Base-by-base conservation (phyloP, 2,329 filamentous ascomycete genomes). In the Mariannaea sp. region DNA sequence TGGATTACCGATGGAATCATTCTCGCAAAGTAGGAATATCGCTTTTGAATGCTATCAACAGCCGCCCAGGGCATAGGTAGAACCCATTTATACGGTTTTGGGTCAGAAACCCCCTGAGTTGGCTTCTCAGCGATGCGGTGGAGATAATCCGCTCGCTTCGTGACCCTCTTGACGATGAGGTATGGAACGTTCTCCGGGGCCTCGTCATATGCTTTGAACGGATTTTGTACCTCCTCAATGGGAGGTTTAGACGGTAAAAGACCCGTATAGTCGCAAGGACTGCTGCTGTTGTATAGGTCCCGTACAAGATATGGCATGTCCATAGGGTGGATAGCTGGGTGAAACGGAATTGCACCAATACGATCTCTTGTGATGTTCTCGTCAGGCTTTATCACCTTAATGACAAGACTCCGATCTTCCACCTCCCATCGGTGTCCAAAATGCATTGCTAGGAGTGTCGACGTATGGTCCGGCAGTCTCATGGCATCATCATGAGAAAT, bases 1-100 rank as follows among this genome's bases (percentile, higher is more conserved):
- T 90, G 83, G 13, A 89, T 74, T 29, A 97, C 83, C 0, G 85
- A 86, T 0, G 92, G 91, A 5, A 94, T 78, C 30, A 94, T 77
- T 47, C 87, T 75, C 2, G 79, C 82, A 22, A 85, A 77, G 39
- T 76, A 71, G 1, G 73, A 75, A 52, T 77, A 75, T 7, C 69
- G 68, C 6, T 74, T 64, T 1, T 79, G 75, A 2, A 83, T 61
- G 2, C 61, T 59, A 55, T 86, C 83, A 0, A 82, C 68, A 0
- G 66, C 77, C 48, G 83, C 83, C n/a, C 71, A 71, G 0, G 71
- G 59, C 2, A 75, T 65, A 0, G 80, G 79, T 3, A 86, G 66
- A 5, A 79, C 74, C 5, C 73, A 64, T 0, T 65, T 60, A 61
- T 77, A 80, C 27, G 61, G 73, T 50, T 77, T 83, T 1, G 65